Evolutionary conservation across 2,329 filamentous ascomycete species (phyloP), one percentile per base, ranked within the genome.

Genomic region (Microdochium paspali): DNA sequence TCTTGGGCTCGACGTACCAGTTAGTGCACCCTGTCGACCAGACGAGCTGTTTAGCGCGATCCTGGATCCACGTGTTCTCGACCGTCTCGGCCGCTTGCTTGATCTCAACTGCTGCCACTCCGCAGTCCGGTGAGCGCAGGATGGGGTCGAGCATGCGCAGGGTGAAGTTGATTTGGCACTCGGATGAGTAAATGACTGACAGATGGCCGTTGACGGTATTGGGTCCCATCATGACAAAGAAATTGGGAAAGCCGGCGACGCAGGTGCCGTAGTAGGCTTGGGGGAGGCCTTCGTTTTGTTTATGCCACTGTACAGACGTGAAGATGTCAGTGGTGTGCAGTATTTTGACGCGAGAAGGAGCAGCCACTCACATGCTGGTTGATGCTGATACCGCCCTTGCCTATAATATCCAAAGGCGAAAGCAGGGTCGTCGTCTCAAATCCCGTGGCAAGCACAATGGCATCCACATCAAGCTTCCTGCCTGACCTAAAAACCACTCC

Each of bases 151-250:
- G 31, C 31, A 35, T 35, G 31, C 31, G 31, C 31, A 35, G 31
- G 6, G 31, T 35, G 31, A 15, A 35, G 31, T 35, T 35, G 31
- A 35, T 35, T n/a, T 35, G 31, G 31, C 31, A 35, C 31, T 35
- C 31, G 31, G 7, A 9, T n/a, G 44, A 30, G 31, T 40, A 46
- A 12, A 46, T 39, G n/a, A 46, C 45, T 4, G 70, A 0, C 0
- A 70, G 76, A 58, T 85, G 80, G 0, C 81, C 82, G 0, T 80
- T 84, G 0, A 67, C 69, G 0, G 78, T 75, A 56, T 85, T 85
- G 1, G 81, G 81, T 35, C 69, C 68, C 61, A 70, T 65, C 48
- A 69, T 58, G 26, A 68, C 64, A 57, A 71, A 71, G 55, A 73
- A 67, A 50, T 72, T 74, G 3, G 71, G 69, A 48, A 74, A 74